Percentiles rank a stretch among this genome's conserved stretches.
phyloP scores from a whole-genome alignment of 352 stramenopile genomes.

The Phytophthora meadii region DNA sequence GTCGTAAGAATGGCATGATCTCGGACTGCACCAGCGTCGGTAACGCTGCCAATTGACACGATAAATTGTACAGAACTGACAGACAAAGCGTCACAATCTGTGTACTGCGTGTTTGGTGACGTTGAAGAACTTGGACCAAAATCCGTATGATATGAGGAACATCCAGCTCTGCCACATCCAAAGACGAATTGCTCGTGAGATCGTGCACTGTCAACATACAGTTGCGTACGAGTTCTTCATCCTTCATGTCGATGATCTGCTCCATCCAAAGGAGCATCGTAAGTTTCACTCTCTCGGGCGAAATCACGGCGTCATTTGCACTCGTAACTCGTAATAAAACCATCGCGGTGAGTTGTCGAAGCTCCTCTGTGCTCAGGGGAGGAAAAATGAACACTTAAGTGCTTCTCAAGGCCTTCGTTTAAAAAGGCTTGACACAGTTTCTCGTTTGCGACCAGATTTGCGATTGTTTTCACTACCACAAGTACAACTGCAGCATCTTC shows the following conservation, averaged over 20 bases:
- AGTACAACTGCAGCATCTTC: constrained; percentile 52
- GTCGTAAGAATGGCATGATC: constrained; percentile 63
- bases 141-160: constrained; percentile 73
- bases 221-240: constrained; percentile 75
- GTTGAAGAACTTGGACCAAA: constrained; percentile 65
- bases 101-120: constrained; percentile 51
- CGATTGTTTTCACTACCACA: constrained; percentile 75
- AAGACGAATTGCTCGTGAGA: constrained; percentile 62
- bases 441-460: constrained; percentile 78
- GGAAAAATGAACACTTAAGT: constrained; percentile 64
- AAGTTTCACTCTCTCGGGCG: constrained; percentile 62
- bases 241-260: constrained; percentile 81
- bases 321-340: constrained; percentile 75
- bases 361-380: constrained; percentile 52
- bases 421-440: constrained; percentile 78
- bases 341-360: constrained; percentile 76
- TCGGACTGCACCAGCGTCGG: constrained; percentile 57
- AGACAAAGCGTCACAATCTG: constrained; percentile 76
- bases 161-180: constrained; percentile 64
- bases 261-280: constrained; percentile 83
- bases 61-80: constrained; percentile 80
- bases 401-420: constrained; percentile 74
- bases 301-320: constrained; percentile 74
- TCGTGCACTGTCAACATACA: constrained; percentile 82
- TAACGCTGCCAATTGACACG: constrained; percentile 59